Percentiles rank a stretch among this genome's conserved stretches.
Conservation (phyloP, 2,329 filamentous ascomycete genomes). For the Aspergillus sp. region DNA sequence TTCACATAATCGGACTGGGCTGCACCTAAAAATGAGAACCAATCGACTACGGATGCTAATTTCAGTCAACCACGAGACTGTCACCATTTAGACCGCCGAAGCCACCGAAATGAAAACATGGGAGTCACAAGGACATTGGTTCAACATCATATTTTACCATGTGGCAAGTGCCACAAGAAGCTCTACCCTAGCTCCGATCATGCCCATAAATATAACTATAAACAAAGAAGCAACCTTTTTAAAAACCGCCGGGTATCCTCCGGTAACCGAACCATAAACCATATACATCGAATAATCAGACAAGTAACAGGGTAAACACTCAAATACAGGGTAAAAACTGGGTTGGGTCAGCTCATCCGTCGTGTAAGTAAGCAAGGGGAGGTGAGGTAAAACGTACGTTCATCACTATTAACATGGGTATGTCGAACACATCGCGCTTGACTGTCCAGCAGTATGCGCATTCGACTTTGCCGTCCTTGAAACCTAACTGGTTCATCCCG, state of each 20-base stretch:
- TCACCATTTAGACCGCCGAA: no score
- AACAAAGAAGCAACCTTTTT: constrained; percentile 9
- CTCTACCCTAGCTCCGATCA: constrained; percentile 2
- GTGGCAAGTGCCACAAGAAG: background rate
- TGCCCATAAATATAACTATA: constrained; percentile 3
- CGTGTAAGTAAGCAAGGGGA: background rate
- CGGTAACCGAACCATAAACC: constrained; percentile 1
- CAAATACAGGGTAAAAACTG: constrained; percentile 50
- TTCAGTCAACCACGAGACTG: no score
- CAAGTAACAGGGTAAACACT: constrained; percentile 16
- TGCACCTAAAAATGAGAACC: no score
- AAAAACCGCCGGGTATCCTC: constrained; percentile 7
- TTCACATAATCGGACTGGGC: background rate
- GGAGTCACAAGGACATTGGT: no score
- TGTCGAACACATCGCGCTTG: constrained; percentile 95
- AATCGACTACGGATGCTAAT: no score
- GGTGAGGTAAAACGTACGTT: constrained; percentile 68
- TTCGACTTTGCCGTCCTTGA: constrained; percentile 86
- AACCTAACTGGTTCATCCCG: constrained; percentile 75
- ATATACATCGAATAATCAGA: constrained; percentile 8
- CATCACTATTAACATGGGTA: constrained; percentile 97
- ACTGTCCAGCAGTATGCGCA: constrained; percentile 97
- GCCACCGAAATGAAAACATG: no score
- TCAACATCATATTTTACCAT: no score
- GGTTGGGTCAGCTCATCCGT: constrained; percentile 12